These are phyloP conservation scores for Medicago ruthenica DNA, from an alignment of 306 rosid species.

Conservation along the genomic window DNA sequence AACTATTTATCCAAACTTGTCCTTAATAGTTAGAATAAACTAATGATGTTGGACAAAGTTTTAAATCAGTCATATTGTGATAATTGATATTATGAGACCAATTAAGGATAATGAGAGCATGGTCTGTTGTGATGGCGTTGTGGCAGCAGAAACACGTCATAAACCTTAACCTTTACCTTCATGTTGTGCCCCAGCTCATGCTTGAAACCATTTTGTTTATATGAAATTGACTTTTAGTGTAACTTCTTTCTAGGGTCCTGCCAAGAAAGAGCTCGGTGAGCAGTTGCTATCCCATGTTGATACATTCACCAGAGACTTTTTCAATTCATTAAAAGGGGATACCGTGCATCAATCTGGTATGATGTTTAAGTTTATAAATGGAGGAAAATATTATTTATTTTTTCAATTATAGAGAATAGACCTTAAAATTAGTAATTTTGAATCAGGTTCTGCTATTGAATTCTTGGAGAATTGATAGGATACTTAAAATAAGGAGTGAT, in stretches of 20 bases:
- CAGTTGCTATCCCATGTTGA: conserved; percentile 58
- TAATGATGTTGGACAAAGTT: conserved; percentile 1
- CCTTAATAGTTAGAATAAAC: conserved; percentile 4
- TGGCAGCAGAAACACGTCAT: not conserved
- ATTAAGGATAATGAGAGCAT: not conserved
- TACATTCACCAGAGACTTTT: conserved; percentile 47
- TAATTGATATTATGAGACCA: not conserved
- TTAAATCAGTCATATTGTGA: not conserved
- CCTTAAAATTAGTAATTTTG: conserved; percentile 15
- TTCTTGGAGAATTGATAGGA: conserved; percentile 80
- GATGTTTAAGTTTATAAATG: conserved; percentile 29
- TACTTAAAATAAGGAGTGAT: too few relatives aligned
- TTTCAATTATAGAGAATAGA: conserved; percentile 2
- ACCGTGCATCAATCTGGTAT: conserved; percentile 51
- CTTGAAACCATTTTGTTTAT: not conserved
- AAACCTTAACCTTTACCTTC: not conserved
- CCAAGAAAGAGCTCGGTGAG: conserved; percentile 66
- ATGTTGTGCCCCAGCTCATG: not conserved
- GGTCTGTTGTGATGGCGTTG: not conserved
- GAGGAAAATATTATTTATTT: not conserved
- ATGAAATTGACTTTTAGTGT: not conserved
- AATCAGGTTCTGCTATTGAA: conserved; percentile 67
- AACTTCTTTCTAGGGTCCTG: conserved; percentile 58
- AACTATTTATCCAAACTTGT: too few relatives aligned
- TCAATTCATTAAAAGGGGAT: conserved; percentile 52